Base-by-base conservation (phyloP, 345 rosid species). In the Clarkia xantiana region DNA sequence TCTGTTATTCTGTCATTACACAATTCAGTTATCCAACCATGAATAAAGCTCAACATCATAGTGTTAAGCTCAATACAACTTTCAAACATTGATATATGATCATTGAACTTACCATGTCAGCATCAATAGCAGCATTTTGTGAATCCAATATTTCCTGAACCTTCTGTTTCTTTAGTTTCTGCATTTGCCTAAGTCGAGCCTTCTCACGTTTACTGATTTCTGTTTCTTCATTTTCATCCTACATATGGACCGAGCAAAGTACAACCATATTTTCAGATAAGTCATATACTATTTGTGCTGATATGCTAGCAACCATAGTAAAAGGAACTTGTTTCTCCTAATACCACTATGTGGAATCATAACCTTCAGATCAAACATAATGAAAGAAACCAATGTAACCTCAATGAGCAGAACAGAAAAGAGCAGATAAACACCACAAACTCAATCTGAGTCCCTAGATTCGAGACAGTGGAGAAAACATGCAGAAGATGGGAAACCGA, bases 51-150 rank as follows among this genome's bases (percentile, higher is more conserved):
- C 43, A 34, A 16, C 34, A 6, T n/a, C 23, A 14, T 15, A 14
- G 11, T 49, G 12, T 16, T 18, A 40, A 41, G 18, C 44, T 12
- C 0, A 18, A 22, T 13, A 40, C 36, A 29, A 2, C 9, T 29
- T 5, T 29, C 4, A 2, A 29, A 7, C 36, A 29, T 10, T 29
- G 36, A 29, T 5, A 29, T 29, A 29, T 7, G 5, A 29, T 7
- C 1, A 29, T 23, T 29, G 45, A 60, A 65, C 67, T 4, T 42
- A 91, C 96, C 87, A 91, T 91, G 61, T 86, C 98, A 25, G 96
- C 96, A 46, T 91, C 95, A 12, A 86, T 77, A 25, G 94, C 74
- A 11, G 98, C 96, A 72, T 91, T 91, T 59, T 91, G 98, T 0
- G 69, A 68, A 19, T 91, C 96, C 61, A 91, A 62, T 62, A 91